Percentiles rank a stretch among this genome's conserved stretches.
These are phyloP conservation scores for Lathyrus aphaca DNA, from an alignment of 306 rosid genomes.

Conservation along the genomic window DNA sequence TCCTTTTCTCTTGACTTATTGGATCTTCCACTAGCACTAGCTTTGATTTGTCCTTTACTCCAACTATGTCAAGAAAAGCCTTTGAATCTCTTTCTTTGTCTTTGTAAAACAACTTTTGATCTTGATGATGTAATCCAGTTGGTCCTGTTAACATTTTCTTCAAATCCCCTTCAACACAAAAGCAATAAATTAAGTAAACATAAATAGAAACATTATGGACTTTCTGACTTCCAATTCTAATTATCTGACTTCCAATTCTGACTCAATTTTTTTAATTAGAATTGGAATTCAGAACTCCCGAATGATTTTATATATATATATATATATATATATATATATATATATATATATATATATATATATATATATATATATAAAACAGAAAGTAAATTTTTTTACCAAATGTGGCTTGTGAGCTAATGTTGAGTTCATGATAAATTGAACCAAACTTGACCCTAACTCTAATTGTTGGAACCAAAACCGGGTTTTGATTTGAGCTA, in stretches of 20 bases:
- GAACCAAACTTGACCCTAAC: slow-evolving; percentile 85
- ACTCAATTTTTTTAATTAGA: no score
- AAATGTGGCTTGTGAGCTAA: slow-evolving; percentile 82
- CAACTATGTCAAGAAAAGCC: slow-evolving; percentile 71
- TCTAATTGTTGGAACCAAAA: slow-evolving; percentile 65
- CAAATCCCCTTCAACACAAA: slow-evolving; percentile 68
- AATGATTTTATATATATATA: no score
- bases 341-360: no score
- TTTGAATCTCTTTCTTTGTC: slow-evolving; percentile 96
- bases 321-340: no score
- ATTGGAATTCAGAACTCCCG: no score
- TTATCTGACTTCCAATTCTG: no score
- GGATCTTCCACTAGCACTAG: slow-evolving; percentile 81
- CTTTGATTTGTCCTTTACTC: slow-evolving; percentile 87
- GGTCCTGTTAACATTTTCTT: slow-evolving; percentile 87
- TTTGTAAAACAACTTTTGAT: slow-evolving; percentile 85
- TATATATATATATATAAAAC: no score
- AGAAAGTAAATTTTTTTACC: slow-evolving; percentile 47
- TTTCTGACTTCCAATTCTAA: no score
- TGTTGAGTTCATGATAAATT: slow-evolving; percentile 74
- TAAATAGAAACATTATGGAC: no score
- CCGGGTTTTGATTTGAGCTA: slow-evolving; percentile 68
- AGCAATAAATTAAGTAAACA: no score
- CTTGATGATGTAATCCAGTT: slow-evolving; percentile 88
- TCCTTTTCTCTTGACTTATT: slow-evolving; percentile 82